Conservation (phyloP, 169 alveolate genomes). For the Eimeria brunetti region DNA sequence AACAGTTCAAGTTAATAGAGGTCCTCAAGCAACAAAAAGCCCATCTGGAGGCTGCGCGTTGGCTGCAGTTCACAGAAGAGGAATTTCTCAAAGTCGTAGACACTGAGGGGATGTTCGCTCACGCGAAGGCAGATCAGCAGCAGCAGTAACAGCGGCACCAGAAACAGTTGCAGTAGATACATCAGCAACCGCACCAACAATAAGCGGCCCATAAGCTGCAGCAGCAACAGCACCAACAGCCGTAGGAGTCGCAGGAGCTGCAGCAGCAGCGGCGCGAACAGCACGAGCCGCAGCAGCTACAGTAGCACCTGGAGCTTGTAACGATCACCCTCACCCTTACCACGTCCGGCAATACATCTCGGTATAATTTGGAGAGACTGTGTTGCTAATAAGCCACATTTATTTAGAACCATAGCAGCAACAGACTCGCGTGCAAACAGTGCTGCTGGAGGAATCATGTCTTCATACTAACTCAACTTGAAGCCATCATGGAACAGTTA, state of each 20-base stretch:
- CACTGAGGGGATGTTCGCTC: constrained; percentile 24
- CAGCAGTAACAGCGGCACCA: neutral
- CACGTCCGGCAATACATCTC: no score
- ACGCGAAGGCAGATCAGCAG: neutral
- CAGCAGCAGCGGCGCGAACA: neutral
- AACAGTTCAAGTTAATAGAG: constrained; percentile 90
- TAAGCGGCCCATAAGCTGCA: neutral
- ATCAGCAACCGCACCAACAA: neutral
- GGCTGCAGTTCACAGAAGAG: constrained; percentile 91
- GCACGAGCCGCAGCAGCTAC: no score
- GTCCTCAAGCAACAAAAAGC: constrained; percentile 91
- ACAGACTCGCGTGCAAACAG: no score
- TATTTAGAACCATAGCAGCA: no score
- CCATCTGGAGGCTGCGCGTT: constrained; percentile 92
- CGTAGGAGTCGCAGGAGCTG: neutral
- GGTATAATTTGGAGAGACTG: no score
- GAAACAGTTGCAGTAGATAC: neutral
- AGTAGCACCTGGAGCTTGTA: no score
- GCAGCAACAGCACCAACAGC: no score
- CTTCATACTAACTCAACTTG: no score
- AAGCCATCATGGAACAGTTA: no score
- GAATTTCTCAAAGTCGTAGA: constrained; percentile 85
- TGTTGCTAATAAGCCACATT: no score
- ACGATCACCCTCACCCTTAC: no score
- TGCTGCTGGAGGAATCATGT: no score